Evolutionary conservation across 179 eudicot genomes (phyloP).

Genomic region (Silene noctiflora): DNA sequence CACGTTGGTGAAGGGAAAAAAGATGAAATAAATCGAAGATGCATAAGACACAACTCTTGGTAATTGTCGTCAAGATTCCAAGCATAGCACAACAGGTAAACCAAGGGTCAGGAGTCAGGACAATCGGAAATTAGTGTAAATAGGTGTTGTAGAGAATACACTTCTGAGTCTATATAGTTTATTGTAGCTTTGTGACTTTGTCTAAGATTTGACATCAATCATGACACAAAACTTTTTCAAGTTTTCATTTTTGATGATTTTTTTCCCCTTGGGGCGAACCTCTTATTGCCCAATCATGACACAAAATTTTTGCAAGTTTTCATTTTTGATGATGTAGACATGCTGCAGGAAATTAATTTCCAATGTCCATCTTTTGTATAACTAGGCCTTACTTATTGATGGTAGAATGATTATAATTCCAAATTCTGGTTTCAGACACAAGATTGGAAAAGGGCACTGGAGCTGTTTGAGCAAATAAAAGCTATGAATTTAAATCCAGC

Average conservation of each 20-base stretch:
- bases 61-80: not conserved
- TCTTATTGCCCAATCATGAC: not conserved
- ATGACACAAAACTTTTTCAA: too few relatives aligned
- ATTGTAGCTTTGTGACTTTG: not conserved
- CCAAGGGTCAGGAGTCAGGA: not conserved
- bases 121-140: not conserved
- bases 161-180: not conserved
- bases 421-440: slow-evolving; percentile 55
- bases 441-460: slow-evolving; percentile 85
- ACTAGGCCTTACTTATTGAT: slow-evolving; percentile 17
- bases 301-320: not conserved
- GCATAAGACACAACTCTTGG: not conserved
- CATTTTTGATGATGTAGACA: not conserved
- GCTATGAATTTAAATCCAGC: slow-evolving; percentile 61
- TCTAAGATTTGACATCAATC: not conserved
- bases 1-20: not conserved
- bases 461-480: slow-evolving; percentile 74
- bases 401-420: slow-evolving; percentile 16
- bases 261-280: not conserved
- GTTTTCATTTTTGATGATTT: too few relatives aligned
- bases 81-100: not conserved
- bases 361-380: not conserved
- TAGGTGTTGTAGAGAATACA: not conserved
- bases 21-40: not conserved
- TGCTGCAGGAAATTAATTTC: not conserved